A percentile compares a stretch with the other conserved stretches of the same genome.
These are phyloP conservation scores for Rhododendron williamsianum DNA, from an alignment of 148 eudicot species.

Conservation along the genomic window DNA sequence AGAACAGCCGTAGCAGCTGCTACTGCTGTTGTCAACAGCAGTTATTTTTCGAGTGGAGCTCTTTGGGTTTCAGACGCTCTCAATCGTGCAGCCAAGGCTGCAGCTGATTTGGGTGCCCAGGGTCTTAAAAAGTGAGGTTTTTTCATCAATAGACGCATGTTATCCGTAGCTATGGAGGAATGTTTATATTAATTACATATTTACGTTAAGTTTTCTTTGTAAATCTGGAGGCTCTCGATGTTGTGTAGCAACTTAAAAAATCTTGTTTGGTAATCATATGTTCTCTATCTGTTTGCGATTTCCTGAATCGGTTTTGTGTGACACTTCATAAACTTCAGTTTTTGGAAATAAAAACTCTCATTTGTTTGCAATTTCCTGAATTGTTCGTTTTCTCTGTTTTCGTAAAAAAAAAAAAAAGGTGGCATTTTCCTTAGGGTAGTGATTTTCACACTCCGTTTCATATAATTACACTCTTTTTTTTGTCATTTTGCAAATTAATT, in stretches of 20 bases:
- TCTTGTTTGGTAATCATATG: background rate
- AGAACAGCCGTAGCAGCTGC: conserved; percentile 68
- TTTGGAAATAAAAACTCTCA: background rate
- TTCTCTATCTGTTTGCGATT: background rate
- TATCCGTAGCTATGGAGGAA: background rate
- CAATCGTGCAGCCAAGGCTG: conserved; percentile 56
- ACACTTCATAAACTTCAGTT: background rate
- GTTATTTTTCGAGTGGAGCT: conserved; percentile 66
- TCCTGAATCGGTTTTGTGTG: background rate
- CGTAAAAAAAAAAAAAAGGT: too few species aligned
- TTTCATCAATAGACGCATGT: conserved; percentile 3
- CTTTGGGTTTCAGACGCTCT: conserved; percentile 70
- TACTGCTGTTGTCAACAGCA: conserved; percentile 63
- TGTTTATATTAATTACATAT: background rate
- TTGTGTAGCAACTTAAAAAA: background rate
- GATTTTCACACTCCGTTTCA: too few species aligned
- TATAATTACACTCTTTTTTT: too few species aligned
- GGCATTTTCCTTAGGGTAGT: background rate
- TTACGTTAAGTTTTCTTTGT: background rate
- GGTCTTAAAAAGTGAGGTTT: conserved; percentile 24
- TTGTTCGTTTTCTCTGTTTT: background rate
- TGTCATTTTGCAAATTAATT: too few species aligned
- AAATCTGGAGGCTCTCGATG: background rate
- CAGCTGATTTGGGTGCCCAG: conserved; percentile 54
- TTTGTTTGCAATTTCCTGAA: background rate